Evolutionary conservation across 768 basidiomycete genomes (phyloP).

Genomic region (Scleroderma citrinum): DNA sequence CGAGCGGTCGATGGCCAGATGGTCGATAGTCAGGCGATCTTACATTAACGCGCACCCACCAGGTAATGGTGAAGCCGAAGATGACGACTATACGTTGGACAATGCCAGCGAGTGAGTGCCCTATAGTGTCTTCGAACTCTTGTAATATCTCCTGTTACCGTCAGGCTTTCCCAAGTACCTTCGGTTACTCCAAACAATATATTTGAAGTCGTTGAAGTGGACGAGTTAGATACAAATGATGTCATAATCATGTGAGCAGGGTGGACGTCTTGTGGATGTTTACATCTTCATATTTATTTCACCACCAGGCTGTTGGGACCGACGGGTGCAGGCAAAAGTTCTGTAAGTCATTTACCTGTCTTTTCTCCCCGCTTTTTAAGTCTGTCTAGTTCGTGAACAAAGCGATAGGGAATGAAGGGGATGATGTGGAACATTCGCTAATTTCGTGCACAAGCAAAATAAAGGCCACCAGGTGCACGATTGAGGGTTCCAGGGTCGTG

Average conservation of each 20-base stretch:
- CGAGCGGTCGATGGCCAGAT: too few species aligned
- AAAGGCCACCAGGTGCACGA: background rate
- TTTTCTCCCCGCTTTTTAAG: too few species aligned
- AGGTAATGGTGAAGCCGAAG: too few species aligned
- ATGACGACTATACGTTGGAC: too few species aligned
- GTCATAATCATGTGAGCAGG: conserved; percentile 11
- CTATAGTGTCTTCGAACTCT: too few species aligned
- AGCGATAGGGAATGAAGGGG: background rate
- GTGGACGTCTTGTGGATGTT: background rate
- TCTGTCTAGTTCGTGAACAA: conserved; percentile 7
- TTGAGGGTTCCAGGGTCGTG: conserved; percentile 26
- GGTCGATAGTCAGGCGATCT: too few species aligned
- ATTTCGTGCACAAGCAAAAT: conserved; percentile 8
- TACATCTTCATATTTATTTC: background rate
- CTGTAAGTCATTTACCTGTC: conserved; percentile 3
- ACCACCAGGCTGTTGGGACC: conserved; percentile 14
- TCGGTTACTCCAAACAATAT: too few species aligned
- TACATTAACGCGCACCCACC: too few species aligned
- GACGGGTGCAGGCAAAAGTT: conserved; percentile 19
- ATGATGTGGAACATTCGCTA: conserved; percentile 4
- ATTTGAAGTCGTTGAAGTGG: background rate
- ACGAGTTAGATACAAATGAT: background rate
- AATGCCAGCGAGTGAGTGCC: too few species aligned
- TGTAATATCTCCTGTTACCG: too few species aligned
- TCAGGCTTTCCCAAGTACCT: too few species aligned